Evolutionary conservation across 805 yeast species (phyloP), one percentile per base, ranked within the genome.

Genomic region (Blastobotrys attinorum): DNA sequence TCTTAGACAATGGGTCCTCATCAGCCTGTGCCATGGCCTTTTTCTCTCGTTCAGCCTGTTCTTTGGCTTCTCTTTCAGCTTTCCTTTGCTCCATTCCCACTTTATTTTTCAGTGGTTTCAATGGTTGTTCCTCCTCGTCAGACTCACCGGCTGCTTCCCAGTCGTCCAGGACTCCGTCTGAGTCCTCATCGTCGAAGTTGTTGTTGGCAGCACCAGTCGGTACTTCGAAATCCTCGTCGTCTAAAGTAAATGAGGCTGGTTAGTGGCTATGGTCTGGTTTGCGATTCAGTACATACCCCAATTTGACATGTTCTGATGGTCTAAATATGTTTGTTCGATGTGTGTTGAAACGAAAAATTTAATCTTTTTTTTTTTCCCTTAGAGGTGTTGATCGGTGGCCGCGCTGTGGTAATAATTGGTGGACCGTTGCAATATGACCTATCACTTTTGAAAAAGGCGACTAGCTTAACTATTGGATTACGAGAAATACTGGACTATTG

Each of bases 171-270:
- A 83, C 92, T 48, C 83, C 94, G 39, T 79, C 82, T 40, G 75
- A 73, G 42, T 76, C 79, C 31, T 57, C 94, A 54, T 83, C 92
- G 43, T 76, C 79, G 42, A 72, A 69, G 41, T 61, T 83, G 46
- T 79, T 89, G 49, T 81, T 90, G 33, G 76, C 81, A 46, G 79
- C 73, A 27, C 76, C 75, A 27, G 73, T 75, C 40, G 73, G 70
- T 40, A 82, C 78, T 45, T 80, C 92, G 61, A 82, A 83, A 60
- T 84, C 95, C 68, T 87, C 96, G 77, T 87, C 95, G 75, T 87
- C 96, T 45, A 29, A 44, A 44, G n/a, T n/a, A n/a, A n/a, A n/a
- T n/a, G n/a, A n/a, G n/a, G n/a, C n/a, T n/a, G n/a, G n/a, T n/a
- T n/a, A n/a, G n/a, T n/a, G n/a, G n/a, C n/a, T n/a, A n/a, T n/a